Evolutionary conservation across 1,284 basidiomycete genomes (phyloP), one percentile per base, ranked within the genome.

Genomic region (Rhodotorula sp.): DNA sequence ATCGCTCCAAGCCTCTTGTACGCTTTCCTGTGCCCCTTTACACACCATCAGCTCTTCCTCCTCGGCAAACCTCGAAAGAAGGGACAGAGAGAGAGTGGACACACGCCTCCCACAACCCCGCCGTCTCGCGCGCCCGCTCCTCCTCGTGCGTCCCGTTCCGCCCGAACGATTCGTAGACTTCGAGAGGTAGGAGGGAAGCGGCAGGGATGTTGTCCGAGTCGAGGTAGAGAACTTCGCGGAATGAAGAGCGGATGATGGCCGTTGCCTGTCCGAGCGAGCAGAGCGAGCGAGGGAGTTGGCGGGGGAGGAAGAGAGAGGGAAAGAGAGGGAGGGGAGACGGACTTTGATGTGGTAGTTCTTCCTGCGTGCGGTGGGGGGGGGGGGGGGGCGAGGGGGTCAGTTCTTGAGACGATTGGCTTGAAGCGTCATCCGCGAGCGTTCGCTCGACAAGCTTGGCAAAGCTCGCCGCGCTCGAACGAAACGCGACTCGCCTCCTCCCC

Each of bases 211-310:
- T 81, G 75, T 83, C 83, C 22, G 78, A 80, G 71, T 83, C 81
- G 52, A 84, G 79, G 75, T 83, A 84, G 44, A 84, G 75, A 6
- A 84, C 82, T 72, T 84, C 81, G n/a, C 79, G 75, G 77, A 81
- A 84, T 2, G 80, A 79, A 46, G 76, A 79, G 57, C 80, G 76
- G 22, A 83, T 79, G 28, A 84, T 80, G 8, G 83, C 82, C 20
- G 82, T 76, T 10, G 50, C 46, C 57, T 58, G 57, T 40, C 6
- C 9, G n/a, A 2, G 55, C 3, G n/a, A 44, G 34, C 24, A 2
- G 16, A 53, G 52, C 7, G 6, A 40, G n/a, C 3, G 22, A 24
- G 48, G 8, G 24, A 10, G 48, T 46, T 4, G 34, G 34, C 34
- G 34, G 34, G 34, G 34, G 34, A 34, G 34, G 34, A 34, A 34